Base-by-base conservation (phyloP, 2,329 filamentous ascomycete genomes). In the Pseudomassariella vexata region DNA sequence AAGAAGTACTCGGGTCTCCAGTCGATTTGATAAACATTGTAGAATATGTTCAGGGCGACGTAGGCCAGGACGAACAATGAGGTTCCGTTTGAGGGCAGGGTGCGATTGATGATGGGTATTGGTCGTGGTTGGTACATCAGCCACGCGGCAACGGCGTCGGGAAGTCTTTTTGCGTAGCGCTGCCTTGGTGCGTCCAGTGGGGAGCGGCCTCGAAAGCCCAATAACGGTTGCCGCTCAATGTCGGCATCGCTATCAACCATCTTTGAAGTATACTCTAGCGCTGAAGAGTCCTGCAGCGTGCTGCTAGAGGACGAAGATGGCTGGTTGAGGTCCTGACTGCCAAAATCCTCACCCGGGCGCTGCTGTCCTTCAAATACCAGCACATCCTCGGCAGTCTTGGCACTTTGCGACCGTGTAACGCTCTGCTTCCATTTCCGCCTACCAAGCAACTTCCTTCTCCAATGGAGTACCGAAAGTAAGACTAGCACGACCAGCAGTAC, bases 41-140 rank as follows among this genome's bases (percentile, higher is more conserved):
- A 77, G 49, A 79, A 79, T 18, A 72, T 23, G 39, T 77, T 80
- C 8, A 81, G 49, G 6, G 48, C 60, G 5, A 78, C 27, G 50
- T 76, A 73, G 7, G 56, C 46, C 5, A 69, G 37, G 21, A 81
- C 58, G 29, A 71, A 54, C 5, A 80, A 39, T 0, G 70, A 69
- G 0, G 68, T 69, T 5, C 61, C 65, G 42, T 81, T 81, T 6
- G 71, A 65, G 0, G 78, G 76, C 3, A 79, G 58, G 1, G 57
- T 54, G 34, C 72, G 73, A 49, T 76, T 68, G 45, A 80, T 38
- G 16, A 78, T n/a, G 0, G 73, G 74, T 9, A 81, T 58, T 0
- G 68, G 67, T 11, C 45, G 53, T 10, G 77, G 77, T 45, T 82
- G 77, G 37, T 78, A 74, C 38, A 72, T 66, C 11, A 79, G 48